phyloP scores from a whole-genome alignment of 345 rosid genomes.

The Citrus sinensis region DVS_A1.0 CM039161.1:3122501-3123000 shows the following conservation, averaged over 20 bases:
- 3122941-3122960: conserved; percentile 26
- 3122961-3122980: conserved; percentile 29
- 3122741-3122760: conserved; percentile 80
- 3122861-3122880: conserved; percentile 31
- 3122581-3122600: conserved; percentile 38
- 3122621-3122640: conserved; percentile 68
- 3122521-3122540: not conserved
- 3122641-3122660: conserved; percentile 59
- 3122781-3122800: conserved; percentile 30
- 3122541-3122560: not conserved
- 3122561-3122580: not conserved
- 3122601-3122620: conserved; percentile 30
- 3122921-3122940: conserved; percentile 7
- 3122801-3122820: conserved; percentile 31
- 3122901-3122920: not conserved
- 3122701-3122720: conserved; percentile 92
- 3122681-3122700: conserved; percentile 87
- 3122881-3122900: too few relatives aligned
- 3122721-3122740: conserved; percentile 97
- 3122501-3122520: not conserved
- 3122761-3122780: conserved; percentile 32
- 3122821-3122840: conserved; percentile 35
- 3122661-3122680: conserved; percentile 29
- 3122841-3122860: conserved; percentile 34
- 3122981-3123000: conserved; percentile 43